phyloP scores from a whole-genome alignment of 768 basidiomycete species.

The Podaxis carcinomalis region DNA sequence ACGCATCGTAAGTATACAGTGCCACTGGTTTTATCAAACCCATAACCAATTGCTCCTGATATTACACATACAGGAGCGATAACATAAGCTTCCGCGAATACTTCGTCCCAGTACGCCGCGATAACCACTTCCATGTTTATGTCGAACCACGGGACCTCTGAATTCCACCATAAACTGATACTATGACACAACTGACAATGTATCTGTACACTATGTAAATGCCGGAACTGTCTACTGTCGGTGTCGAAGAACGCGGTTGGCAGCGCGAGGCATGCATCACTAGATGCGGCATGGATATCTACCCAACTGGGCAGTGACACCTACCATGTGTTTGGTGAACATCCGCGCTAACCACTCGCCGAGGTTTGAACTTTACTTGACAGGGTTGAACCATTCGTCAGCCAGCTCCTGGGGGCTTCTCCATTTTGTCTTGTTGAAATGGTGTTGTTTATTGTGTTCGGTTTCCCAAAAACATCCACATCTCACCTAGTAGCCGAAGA shows the following conservation, averaged over 20 bases:
- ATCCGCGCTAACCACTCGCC: too few relatives aligned
- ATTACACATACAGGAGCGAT: slow-evolving; percentile 19
- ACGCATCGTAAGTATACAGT: slow-evolving; percentile 10
- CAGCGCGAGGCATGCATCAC: too few relatives aligned
- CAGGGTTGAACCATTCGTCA: too few relatives aligned
- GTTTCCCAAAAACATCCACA: background rate
- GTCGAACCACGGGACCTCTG: slow-evolving; percentile 14
- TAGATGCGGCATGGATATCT: too few relatives aligned
- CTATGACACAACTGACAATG: background rate
- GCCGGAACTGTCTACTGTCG: background rate
- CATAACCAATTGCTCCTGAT: background rate
- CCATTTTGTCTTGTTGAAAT: background rate
- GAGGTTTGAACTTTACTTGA: too few relatives aligned
- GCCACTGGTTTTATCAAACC: background rate
- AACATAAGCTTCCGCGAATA: slow-evolving; percentile 31
- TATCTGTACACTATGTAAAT: background rate
- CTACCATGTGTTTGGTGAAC: too few relatives aligned
- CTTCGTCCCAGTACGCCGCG: slow-evolving; percentile 31
- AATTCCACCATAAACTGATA: background rate
- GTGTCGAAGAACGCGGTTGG: too few relatives aligned
- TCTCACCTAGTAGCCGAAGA: background rate
- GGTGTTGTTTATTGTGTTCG: background rate
- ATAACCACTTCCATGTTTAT: slow-evolving; percentile 27
- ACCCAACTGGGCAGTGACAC: too few relatives aligned
- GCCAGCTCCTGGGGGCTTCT: too few relatives aligned